phyloP scores from a whole-genome alignment of 768 basidiomycete genomes.

The Naganishia antarctica region DNA sequence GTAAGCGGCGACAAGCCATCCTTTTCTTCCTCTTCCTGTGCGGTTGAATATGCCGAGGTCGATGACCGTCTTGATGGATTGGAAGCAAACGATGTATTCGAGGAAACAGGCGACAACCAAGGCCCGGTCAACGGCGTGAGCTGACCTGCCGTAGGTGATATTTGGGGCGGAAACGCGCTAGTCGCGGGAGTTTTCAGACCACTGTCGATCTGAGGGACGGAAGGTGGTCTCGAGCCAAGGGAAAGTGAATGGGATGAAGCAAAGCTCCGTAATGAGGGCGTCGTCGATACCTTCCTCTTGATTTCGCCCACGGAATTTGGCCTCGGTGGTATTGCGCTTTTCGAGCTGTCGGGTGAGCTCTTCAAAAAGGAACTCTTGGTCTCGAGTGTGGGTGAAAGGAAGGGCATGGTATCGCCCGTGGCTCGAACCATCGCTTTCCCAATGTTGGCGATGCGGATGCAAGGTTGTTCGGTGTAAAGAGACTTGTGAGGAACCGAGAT shows the following conservation, averaged over 20 bases:
- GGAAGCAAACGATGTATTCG: neutral
- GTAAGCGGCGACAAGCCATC: conserved; percentile 12
- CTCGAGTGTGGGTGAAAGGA: neutral
- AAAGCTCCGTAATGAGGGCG: conserved; percentile 3
- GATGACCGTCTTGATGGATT: neutral
- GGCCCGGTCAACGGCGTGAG: conserved; percentile 6
- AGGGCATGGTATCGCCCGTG: neutral
- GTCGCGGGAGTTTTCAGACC: conserved; percentile 2
- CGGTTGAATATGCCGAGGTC: conserved; percentile 2
- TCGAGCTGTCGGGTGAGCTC: neutral
- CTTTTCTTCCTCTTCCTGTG: conserved; percentile 7
- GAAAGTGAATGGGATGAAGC: conserved; percentile 16
- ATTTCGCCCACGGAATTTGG: neutral
- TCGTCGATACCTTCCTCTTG: conserved; percentile 7
- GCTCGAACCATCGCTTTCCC: neutral
- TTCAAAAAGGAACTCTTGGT: neutral
- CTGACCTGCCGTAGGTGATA: neutral
- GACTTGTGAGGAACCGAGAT: conserved; percentile 16
- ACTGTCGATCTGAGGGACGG: neutral
- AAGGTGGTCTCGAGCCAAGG: neutral
- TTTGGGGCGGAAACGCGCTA: conserved; percentile 5
- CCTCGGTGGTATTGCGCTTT: neutral
- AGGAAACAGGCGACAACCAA: conserved; percentile 8
- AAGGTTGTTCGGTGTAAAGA: neutral
- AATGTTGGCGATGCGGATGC: conserved; percentile 12